A percentile compares a stretch with the other conserved stretches of the same genome.
Evolutionary conservation across 2,329 filamentous ascomycete genomes (phyloP).

Genomic region (Fusarium tricinctum): DNA sequence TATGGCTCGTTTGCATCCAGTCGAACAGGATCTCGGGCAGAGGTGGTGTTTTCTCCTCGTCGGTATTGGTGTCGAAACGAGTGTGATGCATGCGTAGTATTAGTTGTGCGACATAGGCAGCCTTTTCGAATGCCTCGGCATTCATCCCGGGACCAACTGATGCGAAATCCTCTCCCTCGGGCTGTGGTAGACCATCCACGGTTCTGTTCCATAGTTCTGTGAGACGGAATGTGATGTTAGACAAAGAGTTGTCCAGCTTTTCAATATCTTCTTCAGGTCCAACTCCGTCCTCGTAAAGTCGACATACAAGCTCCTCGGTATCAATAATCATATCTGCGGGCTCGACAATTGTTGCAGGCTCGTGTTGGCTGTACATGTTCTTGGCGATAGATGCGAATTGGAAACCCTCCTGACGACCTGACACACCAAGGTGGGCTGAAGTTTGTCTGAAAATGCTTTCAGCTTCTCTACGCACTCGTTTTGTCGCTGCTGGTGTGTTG

Average conservation of each 20-base stretch:
- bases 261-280: conserved; percentile 68
- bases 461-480: conserved; percentile 67
- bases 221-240: conserved; percentile 66
- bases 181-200: conserved; percentile 62
- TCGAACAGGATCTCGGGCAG: conserved; percentile 84
- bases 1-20: conserved; percentile 84
- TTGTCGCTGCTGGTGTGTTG: conserved; percentile 67
- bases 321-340: conserved; percentile 78
- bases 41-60: conserved; percentile 62
- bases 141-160: conserved; percentile 76
- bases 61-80: conserved; percentile 58
- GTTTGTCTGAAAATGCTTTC: conserved; percentile 69
- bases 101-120: conserved; percentile 82
- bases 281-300: conserved; percentile 74
- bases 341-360: conserved; percentile 75
- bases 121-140: conserved; percentile 77
- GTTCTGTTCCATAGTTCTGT: conserved; percentile 70
- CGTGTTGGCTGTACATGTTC: conserved; percentile 71
- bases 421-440: conserved; percentile 59
- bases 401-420: conserved; percentile 66
- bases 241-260: conserved; percentile 68
- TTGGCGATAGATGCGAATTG: conserved; percentile 80
- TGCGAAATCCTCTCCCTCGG: conserved; percentile 67
- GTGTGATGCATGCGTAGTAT: conserved; percentile 84
- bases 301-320: conserved; percentile 79